Evolutionary conservation across 768 basidiomycete genomes (phyloP).

Genomic region (Dentipellis fragilis): DNA sequence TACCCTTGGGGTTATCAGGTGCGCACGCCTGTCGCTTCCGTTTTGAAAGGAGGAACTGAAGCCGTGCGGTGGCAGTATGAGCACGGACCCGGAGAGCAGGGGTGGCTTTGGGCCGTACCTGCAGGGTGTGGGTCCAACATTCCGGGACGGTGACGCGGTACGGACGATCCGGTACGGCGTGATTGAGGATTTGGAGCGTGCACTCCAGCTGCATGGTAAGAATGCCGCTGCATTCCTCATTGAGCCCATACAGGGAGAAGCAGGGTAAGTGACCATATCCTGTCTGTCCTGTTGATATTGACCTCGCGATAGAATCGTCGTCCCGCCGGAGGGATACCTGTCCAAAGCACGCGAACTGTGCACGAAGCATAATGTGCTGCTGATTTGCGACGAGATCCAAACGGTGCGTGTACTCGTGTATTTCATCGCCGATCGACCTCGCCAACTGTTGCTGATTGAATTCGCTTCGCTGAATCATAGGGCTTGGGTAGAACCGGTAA

Average conservation of each 20-base stretch:
- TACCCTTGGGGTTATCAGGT: conserved; percentile 83
- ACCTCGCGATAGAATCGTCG: conserved; percentile 57
- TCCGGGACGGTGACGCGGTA: conserved; percentile 39
- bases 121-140: conserved; percentile 73
- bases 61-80: conserved; percentile 49
- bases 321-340: conserved; percentile 85
- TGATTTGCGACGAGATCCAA: conserved; percentile 98
- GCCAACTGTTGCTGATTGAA: not conserved
- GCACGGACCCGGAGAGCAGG: conserved; percentile 87
- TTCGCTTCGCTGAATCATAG: conserved; percentile 23
- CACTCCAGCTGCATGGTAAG: conserved; percentile 70
- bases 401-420: conserved; percentile 40
- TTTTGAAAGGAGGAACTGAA: not conserved
- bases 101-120: conserved; percentile 89
- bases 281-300: not conserved
- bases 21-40: conserved; percentile 5
- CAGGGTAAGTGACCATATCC: conserved; percentile 49
- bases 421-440: conserved; percentile 1
- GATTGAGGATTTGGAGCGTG: conserved; percentile 71
- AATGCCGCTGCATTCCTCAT: conserved; percentile 89
- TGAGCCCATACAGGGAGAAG: conserved; percentile 99
- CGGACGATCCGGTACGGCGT: conserved; percentile 76
- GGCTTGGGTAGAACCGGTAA: conserved; percentile 90
- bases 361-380: conserved; percentile 85
- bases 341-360: conserved; percentile 69